Evolutionary conservation across 768 basidiomycete species (phyloP).

Genomic region (Tricholoma hemisulphureum): DNA sequence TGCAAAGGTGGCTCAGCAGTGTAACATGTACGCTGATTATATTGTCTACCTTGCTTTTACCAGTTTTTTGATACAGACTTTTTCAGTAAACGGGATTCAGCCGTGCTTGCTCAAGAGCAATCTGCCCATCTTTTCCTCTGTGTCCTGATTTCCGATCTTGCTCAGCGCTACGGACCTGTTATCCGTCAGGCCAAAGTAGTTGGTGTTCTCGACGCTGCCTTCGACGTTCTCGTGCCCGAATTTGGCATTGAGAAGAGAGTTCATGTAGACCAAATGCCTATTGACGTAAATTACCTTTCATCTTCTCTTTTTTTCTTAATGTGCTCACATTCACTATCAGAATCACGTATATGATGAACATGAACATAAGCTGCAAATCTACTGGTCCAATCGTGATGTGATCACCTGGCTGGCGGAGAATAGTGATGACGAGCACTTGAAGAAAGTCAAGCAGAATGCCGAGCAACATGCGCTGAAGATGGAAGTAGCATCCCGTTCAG

Average conservation of each 20-base stretch:
- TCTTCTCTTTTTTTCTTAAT: not conserved
- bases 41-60: conserved; percentile 1
- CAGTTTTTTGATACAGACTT: conserved; percentile 2
- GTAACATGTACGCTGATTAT: conserved; percentile 74
- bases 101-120: conserved; percentile 91
- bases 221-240: conserved; percentile 93
- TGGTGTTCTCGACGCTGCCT: conserved; percentile 95
- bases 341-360: conserved; percentile 98
- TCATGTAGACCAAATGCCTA: conserved; percentile 98
- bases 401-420: conserved; percentile 94
- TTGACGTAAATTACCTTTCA: conserved; percentile 64
- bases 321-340: conserved; percentile 39
- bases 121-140: conserved; percentile 95
- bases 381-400: conserved; percentile 94
- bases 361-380: conserved; percentile 86
- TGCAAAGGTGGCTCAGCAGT: conserved; percentile 96
- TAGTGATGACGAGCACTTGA: conserved; percentile 93
- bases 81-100: conserved; percentile 84
- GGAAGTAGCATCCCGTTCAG: conserved; percentile 83
- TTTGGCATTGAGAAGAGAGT: conserved; percentile 99
- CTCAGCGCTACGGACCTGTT: conserved; percentile 93
- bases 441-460: conserved; percentile 90
- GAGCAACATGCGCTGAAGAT: conserved; percentile 90
- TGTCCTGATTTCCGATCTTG: conserved; percentile 90
- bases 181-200: conserved; percentile 94